Evolutionary conservation across 2,329 filamentous ascomycete genomes (phyloP).

Genomic region (Purpureocillium takamizusanense): DNA sequence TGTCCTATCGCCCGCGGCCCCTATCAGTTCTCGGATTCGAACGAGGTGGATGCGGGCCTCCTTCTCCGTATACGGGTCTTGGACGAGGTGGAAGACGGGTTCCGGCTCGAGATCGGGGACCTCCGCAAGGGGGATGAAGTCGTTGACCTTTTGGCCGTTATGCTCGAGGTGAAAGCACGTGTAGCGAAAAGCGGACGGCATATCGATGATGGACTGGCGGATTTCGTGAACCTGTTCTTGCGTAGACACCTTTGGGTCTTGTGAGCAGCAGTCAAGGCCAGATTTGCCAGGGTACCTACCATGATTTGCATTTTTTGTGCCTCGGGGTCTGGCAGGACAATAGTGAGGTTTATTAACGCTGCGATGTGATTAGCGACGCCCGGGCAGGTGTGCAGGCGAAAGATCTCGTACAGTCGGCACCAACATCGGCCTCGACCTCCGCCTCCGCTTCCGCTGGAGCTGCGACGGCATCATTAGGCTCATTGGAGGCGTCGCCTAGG

Average conservation of each 20-base stretch:
- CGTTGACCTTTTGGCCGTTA: slow-evolving; percentile 82
- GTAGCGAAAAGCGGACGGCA: slow-evolving; percentile 88
- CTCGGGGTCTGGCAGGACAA: slow-evolving; percentile 68
- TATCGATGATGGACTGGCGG: slow-evolving; percentile 90
- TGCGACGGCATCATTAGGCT: slow-evolving; percentile 14
- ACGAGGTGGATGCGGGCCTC: slow-evolving; percentile 93
- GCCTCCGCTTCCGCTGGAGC: slow-evolving; percentile 16
- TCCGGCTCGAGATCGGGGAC: slow-evolving; percentile 69
- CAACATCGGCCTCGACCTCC: slow-evolving; percentile 21
- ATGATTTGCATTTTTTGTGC: slow-evolving; percentile 76
- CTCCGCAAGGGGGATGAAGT: slow-evolving; percentile 87
- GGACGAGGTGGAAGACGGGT: slow-evolving; percentile 71
- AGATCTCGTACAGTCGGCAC: slow-evolving; percentile 22
- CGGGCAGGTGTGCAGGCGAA: not conserved
- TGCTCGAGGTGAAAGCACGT: slow-evolving; percentile 98
- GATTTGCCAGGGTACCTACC: slow-evolving; percentile 39
- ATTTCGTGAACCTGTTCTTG: slow-evolving; percentile 98
- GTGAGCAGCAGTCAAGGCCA: not conserved
- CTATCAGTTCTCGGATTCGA: slow-evolving; percentile 83
- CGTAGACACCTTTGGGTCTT: slow-evolving; percentile 58
- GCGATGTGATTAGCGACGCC: not conserved
- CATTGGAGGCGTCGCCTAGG: slow-evolving; percentile 12
- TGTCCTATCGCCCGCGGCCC: slow-evolving; percentile 79
- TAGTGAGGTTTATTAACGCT: slow-evolving; percentile 55
- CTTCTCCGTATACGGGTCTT: slow-evolving; percentile 97